Conservation (phyloP, 192 early-diverging fungal genomes). For the Anaeromyces robustus region DNA sequence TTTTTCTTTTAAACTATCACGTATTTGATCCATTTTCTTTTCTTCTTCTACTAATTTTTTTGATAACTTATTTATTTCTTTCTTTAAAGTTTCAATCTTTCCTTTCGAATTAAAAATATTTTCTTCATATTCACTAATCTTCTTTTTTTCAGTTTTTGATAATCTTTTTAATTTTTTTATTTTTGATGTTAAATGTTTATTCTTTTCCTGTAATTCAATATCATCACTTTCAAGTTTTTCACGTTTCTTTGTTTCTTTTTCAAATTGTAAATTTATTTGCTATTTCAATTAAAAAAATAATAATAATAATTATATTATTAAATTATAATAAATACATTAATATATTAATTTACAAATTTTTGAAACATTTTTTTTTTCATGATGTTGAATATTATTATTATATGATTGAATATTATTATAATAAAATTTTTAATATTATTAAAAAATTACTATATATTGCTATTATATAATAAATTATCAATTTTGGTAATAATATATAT, state of each 20-base stretch:
- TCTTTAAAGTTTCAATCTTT: slow-evolving; percentile 18
- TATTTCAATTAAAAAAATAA: neutral
- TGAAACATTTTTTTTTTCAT: too few relatives aligned
- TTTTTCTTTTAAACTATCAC: slow-evolving; percentile 32
- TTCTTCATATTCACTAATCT: slow-evolving; percentile 18
- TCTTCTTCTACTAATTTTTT: neutral
- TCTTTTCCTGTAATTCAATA: slow-evolving; percentile 71
- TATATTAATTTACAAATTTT: too few relatives aligned
- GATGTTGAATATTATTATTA: too few relatives aligned
- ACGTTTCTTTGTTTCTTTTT: neutral
- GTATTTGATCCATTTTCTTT: neutral
- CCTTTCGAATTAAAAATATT: slow-evolving; percentile 49
- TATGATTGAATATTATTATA: too few relatives aligned
- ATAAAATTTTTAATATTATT: too few relatives aligned
- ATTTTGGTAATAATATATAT: neutral
- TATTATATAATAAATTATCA: too few relatives aligned
- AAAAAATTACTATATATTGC: too few relatives aligned
- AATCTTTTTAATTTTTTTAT: slow-evolving; percentile 54
- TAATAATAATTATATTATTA: too few relatives aligned
- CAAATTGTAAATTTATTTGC: slow-evolving; percentile 2
- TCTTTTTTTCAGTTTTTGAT: neutral
- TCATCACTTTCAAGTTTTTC: slow-evolving; percentile 51
- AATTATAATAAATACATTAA: too few relatives aligned
- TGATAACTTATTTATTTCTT: neutral
- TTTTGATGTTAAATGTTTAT: slow-evolving; percentile 63